Conservation (phyloP, 139 green algal species). For the Zygnema circumcarinatum region DNA sequence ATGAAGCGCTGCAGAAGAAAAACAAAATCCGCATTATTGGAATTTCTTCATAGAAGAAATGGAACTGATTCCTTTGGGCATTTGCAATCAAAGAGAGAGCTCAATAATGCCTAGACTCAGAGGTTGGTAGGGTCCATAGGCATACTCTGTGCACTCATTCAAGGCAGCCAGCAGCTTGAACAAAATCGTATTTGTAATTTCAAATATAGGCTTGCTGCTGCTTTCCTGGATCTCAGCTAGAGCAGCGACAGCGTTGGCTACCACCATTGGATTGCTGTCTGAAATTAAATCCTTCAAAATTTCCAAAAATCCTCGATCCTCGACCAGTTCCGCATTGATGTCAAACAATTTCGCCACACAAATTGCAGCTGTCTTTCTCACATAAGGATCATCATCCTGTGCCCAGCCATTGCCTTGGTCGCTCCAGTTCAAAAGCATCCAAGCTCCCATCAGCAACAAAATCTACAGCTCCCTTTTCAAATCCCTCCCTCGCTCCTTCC, state of each 20-base stretch:
- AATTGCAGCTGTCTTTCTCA: constrained; percentile 97
- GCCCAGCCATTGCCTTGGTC: constrained; percentile 13
- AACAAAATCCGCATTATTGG: too few species aligned
- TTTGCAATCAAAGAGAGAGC: too few species aligned
- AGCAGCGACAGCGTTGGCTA: constrained; percentile 96
- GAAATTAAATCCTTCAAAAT: constrained; percentile 90
- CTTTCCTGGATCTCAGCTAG: constrained; percentile 87
- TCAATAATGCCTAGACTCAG: too few species aligned
- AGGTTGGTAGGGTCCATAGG: too few species aligned
- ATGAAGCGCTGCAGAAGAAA: too few species aligned
- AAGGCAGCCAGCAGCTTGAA: constrained; percentile 96
- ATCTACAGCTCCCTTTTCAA: too few species aligned
- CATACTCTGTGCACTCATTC: constrained; percentile 99
- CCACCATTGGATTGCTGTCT: constrained; percentile 99
- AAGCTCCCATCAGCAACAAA: too few species aligned
- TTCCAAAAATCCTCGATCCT: constrained; percentile 96
- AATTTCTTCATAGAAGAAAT: too few species aligned
- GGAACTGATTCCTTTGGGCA: too few species aligned
- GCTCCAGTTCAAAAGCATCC: too few species aligned
- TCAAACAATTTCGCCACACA: constrained; percentile 99
- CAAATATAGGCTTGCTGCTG: constrained; percentile 68
- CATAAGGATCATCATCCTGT: constrained; percentile 97
- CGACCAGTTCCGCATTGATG: constrained; percentile 94
- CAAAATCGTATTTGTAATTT: constrained; percentile 78
- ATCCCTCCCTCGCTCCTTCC: too few species aligned